phyloP scores from a whole-genome alignment of 305 asterid species.

The Euphrasia arctica region DNA sequence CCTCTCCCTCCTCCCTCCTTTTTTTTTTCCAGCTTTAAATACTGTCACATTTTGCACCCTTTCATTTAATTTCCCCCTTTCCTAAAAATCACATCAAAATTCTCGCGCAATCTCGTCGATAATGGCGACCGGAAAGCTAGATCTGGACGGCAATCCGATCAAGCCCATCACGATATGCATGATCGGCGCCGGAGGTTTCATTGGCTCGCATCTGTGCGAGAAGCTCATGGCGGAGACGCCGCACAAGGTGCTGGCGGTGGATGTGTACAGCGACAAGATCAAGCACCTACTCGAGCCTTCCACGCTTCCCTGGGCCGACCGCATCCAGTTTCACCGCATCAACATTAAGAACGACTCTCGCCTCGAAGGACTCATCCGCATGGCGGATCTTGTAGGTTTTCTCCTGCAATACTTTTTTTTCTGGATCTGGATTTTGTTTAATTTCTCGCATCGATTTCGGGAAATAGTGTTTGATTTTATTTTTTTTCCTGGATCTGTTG shows the following conservation, averaged over 20 bases:
- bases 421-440: constrained; percentile 32
- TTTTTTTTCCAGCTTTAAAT: constrained; percentile 51
- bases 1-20: constrained; percentile 14
- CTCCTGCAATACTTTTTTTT: constrained; percentile 5
- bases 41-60: constrained; percentile 27
- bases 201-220: constrained; percentile 97
- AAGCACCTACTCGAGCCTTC: constrained; percentile 77
- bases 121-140: constrained; percentile 76
- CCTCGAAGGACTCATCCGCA: constrained; percentile 90
- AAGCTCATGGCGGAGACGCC: constrained; percentile 75
- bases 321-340: constrained; percentile 89
- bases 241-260: constrained; percentile 82
- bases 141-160: constrained; percentile 86
- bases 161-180: constrained; percentile 83
- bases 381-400: constrained; percentile 81
- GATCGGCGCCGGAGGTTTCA: constrained; percentile 98
- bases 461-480: constrained; percentile 17
- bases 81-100: constrained; percentile 14
- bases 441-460: background rate
- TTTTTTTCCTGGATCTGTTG: constrained; percentile 18
- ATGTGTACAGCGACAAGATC: constrained; percentile 85
- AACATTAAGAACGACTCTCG: constrained; percentile 92
- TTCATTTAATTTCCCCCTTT: background rate
- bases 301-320: constrained; percentile 51
- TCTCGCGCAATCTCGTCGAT: background rate